These are phyloP conservation scores for Beta macrorhiza DNA, from an alignment of 179 eudicot species.

Conservation along the genomic window DNA sequence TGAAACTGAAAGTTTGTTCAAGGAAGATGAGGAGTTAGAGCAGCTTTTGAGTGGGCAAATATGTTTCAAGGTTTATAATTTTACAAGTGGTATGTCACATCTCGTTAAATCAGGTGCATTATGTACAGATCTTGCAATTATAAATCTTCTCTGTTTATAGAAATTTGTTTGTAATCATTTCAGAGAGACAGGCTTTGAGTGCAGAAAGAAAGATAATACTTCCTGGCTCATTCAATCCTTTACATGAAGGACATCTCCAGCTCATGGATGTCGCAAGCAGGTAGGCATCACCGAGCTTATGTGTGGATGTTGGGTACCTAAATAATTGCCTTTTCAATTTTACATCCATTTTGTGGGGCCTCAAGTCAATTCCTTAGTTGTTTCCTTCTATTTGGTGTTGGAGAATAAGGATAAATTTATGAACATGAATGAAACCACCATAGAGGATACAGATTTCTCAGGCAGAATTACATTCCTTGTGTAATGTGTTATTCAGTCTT, in stretches of 20 bases:
- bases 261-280: constrained; percentile 86
- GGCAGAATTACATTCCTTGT: neutral
- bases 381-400: neutral
- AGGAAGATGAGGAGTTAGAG: constrained; percentile 77
- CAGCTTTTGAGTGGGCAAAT: constrained; percentile 78
- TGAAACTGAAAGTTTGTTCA: constrained; percentile 47
- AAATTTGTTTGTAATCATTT: constrained; percentile 25
- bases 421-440: neutral
- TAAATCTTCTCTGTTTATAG: constrained; percentile 2
- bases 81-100: constrained; percentile 57
- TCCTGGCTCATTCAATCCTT: constrained; percentile 92
- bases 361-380: neutral
- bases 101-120: neutral
- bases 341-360: neutral
- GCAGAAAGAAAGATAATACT: constrained; percentile 76
- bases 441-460: neutral
- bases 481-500: neutral
- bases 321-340: neutral
- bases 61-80: constrained; percentile 74
- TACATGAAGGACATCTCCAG: constrained; percentile 90
- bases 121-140: neutral
- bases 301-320: neutral
- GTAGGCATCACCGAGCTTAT: constrained; percentile 33
- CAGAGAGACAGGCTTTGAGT: constrained; percentile 44
- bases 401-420: neutral